Evolutionary conservation across 495 filamentous ascomycete species (phyloP).

Genomic region (Aspergillus funiculosus): DNA sequence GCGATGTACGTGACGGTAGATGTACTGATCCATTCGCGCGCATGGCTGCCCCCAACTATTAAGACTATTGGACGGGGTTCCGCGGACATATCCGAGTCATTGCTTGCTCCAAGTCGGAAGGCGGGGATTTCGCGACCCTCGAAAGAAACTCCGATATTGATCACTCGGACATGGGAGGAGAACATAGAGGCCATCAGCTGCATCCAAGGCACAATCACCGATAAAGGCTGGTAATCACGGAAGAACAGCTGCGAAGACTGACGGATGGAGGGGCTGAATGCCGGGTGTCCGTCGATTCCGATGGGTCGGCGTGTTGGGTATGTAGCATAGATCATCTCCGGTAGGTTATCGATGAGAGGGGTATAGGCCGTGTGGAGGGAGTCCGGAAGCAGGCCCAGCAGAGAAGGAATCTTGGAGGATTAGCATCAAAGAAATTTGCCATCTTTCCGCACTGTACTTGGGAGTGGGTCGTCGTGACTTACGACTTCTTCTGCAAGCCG

Average conservation of each 20-base stretch:
- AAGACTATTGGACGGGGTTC: constrained; percentile 68
- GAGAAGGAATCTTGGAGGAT: constrained; percentile 55
- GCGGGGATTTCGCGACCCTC: constrained; percentile 83
- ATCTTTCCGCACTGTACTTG: not conserved
- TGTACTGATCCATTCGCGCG: constrained; percentile 92
- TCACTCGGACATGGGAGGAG: constrained; percentile 64
- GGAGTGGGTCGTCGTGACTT: constrained; percentile 21
- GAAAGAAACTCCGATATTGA: constrained; percentile 71
- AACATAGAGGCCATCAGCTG: constrained; percentile 82
- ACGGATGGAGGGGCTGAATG: constrained; percentile 31
- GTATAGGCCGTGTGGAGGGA: constrained; percentile 69
- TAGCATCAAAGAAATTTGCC: not conserved
- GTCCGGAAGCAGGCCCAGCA: constrained; percentile 73
- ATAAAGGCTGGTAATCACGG: constrained; percentile 74
- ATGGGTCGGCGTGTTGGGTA: constrained; percentile 50
- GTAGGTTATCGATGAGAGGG: constrained; percentile 74
- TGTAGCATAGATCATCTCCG: constrained; percentile 67
- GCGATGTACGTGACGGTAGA: constrained; percentile 88
- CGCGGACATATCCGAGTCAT: constrained; percentile 34
- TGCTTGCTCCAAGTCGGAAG: constrained; percentile 66
- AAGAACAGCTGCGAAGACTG: constrained; percentile 63
- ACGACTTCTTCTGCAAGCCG: constrained; percentile 72
- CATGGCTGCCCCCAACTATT: constrained; percentile 79
- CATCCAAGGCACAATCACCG: constrained; percentile 84
- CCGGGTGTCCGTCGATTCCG: constrained; percentile 26